Evolutionary conservation across 441 rosid species (phyloP), one percentile per base, ranked within the genome.

Genomic region (Adansonia rubrostipa): DNA sequence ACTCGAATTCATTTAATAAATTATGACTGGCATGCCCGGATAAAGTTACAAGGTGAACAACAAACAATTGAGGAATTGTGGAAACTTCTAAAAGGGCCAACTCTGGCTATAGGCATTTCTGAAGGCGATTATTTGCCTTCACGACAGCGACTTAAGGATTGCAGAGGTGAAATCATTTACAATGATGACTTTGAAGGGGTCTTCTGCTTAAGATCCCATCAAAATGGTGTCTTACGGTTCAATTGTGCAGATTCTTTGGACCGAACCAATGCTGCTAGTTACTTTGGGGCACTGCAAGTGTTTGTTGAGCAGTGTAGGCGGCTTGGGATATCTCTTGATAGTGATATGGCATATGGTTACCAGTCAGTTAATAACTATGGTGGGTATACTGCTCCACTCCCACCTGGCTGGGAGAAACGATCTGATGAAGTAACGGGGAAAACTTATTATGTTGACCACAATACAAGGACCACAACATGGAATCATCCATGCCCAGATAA

Each of bases 171-270:
- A 87, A 83, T 94, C 61, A 89, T 96, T 77, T 89, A 79, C 82
- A 88, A 85, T 85, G 92, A 89, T 87, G 90, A 90, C 84, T 79
- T 90, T 72, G 91, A 84, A 50, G 98, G 99, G 77, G 99, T 95
- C 73, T 96, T 92, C 85, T 96, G 99, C 87, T 86, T 96, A 85
- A 88, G 99, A 85, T 83, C 95, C 22, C 98, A 89, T 89, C 99
- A 96, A 87, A 96, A 92, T 86, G 98, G 98, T 80, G 98, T 88
- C 58, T 82, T 93, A 84, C 98, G 99, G 24, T 94, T 92, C 84
- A 96, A 96, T 83, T 96, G 98, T 77, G 97, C 99, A 0, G 99
- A 96, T 91, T 96, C 99, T 76, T 86, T 94, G 86, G 99, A 96
- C 83, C 88, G 99, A 84, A 96, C 99, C 54, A 96, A 96, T 87